Evolutionary conservation across 805 yeast genomes (phyloP), one percentile per base, ranked within the genome.

Genomic region (Zygoascus flipseniorum): DNA sequence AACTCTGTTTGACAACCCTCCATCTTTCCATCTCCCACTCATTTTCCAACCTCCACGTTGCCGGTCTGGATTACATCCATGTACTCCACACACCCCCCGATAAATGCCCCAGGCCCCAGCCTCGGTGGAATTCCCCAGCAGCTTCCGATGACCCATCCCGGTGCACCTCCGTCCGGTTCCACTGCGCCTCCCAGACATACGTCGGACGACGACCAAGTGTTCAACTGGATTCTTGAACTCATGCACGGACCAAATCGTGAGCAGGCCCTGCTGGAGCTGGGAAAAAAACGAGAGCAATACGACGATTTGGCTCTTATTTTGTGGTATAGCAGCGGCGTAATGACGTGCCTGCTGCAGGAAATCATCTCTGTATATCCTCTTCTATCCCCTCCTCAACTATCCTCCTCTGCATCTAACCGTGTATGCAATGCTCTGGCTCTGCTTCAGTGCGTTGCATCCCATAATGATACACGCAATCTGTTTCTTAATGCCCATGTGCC

Each of bases 311-410:
- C 98, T 0, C 69, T 89, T 42, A 95, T 92, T 5, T 72, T 92
- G 54, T 92, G 99, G 99, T 84, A 92, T 62, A 87, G 97, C 3
- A 90, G 86, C 69, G 99, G 98, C 31, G 97, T 92, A 11, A 89
- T 93, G 95, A 84, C 98, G 1, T 85, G 89, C 19, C 72, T 92
- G 41, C 70, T 92, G 55, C 95, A 88, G 66, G 99, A 92, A 66
- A 89, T 92, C 52, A 83, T 89, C 41, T 78, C 87, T 2, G 96
- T 92, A 5, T 92, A 92, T 67, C 97, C 99, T 11, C 76, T 84
- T 63, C 74, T 92, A 55, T 84, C 87, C 39, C 97, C 97, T 13
- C 96, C 95, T 31, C 82, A 79, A 44, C 76, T 93, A 55, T 82
- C 89, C 4, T 87, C 95, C 14, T 79, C 88, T n/a, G 83, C 89